Evolutionary conservation across 306 rosid genomes (phyloP).

Genomic region (Luffa acutangula): DNA sequence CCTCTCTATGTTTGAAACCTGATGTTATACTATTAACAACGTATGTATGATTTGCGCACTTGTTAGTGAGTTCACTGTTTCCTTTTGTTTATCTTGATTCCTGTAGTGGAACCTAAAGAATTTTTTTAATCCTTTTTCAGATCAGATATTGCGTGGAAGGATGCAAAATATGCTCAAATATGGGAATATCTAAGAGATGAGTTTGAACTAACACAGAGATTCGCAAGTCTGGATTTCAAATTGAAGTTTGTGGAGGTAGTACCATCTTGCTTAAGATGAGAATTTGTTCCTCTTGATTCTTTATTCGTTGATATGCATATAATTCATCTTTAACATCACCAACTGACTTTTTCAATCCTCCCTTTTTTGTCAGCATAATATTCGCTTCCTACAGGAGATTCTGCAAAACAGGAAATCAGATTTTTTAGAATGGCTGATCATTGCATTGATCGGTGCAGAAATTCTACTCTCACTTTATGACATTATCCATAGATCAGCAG

Average conservation of each 20-base stretch:
- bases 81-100: neutral
- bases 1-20: neutral
- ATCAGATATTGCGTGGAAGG: slow-evolving; percentile 98
- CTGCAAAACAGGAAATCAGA: slow-evolving; percentile 94
- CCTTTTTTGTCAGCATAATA: slow-evolving; percentile 59
- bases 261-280: neutral
- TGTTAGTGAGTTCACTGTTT: neutral
- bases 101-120: neutral
- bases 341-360: neutral
- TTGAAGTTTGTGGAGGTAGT: slow-evolving; percentile 95
- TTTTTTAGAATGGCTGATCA: slow-evolving; percentile 92
- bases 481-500: slow-evolving; percentile 61
- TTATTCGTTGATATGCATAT: neutral
- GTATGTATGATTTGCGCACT: neutral
- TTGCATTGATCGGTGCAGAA: slow-evolving; percentile 88
- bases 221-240: slow-evolving; percentile 92
- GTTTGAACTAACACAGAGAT: slow-evolving; percentile 89
- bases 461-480: slow-evolving; percentile 80
- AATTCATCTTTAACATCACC: neutral
- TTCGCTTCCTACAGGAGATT: slow-evolving; percentile 94
- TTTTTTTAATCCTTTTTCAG: slow-evolving; percentile 28
- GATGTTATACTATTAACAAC: neutral
- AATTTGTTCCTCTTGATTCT: neutral
- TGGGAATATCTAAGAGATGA: slow-evolving; percentile 98
- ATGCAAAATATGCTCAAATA: slow-evolving; percentile 98